Base-by-base conservation (phyloP, 441 rosid species). In the Populus trichocarpa region DNA sequence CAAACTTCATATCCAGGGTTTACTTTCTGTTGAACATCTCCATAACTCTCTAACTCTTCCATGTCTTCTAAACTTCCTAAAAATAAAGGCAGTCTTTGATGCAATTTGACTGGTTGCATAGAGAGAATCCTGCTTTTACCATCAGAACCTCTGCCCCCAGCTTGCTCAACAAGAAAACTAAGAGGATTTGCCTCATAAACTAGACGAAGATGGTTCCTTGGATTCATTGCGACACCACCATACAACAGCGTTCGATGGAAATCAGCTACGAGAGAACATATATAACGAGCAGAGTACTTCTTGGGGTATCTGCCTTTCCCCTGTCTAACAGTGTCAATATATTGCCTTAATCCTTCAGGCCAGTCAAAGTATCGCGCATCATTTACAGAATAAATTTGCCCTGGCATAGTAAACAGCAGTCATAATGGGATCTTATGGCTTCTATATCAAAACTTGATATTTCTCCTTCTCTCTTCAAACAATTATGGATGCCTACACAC, bases 1-100 rank as follows among this genome's bases (percentile, higher is more conserved):
- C 87, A 95, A 85, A 95, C 98, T 83, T 93, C 98, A 81, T 95
- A 95, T 12, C 98, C 99, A n/a, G 99, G 99, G 77, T 95, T 95
- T 79, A 91, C 91, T 86, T 86, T 93, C 83, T 95, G 98, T 76
- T 92, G 99, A 70, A 95, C 93, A 83, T 95, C 87, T 72, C 87
- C 90, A 70, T 90, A 95, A 87, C 98, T 91, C 76, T 92, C 90
- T 59, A 93, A 83, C 88, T 95, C 99, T 78, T 84, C 80, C 32
- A 95, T 89, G 81, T 95, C 99, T 70, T 91, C 96, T 3, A 77
- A 14, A 74, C 97, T 95, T 67, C 99, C 99, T 70, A 95, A 82
- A 87, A 95, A 95, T 70, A 95, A 78, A 68, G 99, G 97, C 78
- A 93, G 85, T 69, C 99, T 92, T 78, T 95, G 99, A 78, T 95